Percentiles rank a stretch among this genome's conserved stretches.
Conservation (phyloP, 1,284 basidiomycete genomes). For the Heliocybe sulcata region DNA sequence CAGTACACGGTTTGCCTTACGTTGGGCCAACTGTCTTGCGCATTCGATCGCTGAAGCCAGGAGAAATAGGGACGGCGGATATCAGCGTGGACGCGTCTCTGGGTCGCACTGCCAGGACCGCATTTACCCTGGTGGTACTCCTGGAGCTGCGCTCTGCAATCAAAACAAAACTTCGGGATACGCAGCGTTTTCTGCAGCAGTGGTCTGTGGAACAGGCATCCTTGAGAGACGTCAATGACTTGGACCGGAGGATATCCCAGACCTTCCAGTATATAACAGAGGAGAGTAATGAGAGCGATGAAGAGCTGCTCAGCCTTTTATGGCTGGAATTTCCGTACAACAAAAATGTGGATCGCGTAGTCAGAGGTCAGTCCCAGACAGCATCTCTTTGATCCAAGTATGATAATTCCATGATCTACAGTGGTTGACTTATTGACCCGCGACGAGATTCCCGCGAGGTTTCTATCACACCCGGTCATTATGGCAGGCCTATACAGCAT, state of each 20-base stretch:
- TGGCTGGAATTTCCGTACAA: slow-evolving; percentile 16
- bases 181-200: slow-evolving; percentile 19
- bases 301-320: slow-evolving; percentile 16
- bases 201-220: slow-evolving; percentile 18
- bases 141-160: slow-evolving; percentile 12
- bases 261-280: not conserved
- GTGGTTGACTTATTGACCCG: not conserved
- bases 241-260: slow-evolving; percentile 14
- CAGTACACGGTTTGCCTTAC: slow-evolving; percentile 10
- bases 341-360: not conserved
- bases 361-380: slow-evolving; percentile 13
- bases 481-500: slow-evolving; percentile 28
- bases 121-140: slow-evolving; percentile 23
- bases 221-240: slow-evolving; percentile 7
- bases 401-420: not conserved
- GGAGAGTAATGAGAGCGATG: slow-evolving; percentile 9
- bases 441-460: not conserved
- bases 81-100: slow-evolving; percentile 3
- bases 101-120: slow-evolving; percentile 9
- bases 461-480: slow-evolving; percentile 32
- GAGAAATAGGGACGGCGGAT: slow-evolving; percentile 7
- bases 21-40: slow-evolving; percentile 15
- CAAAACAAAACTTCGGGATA: not conserved
- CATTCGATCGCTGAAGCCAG: slow-evolving; percentile 7
- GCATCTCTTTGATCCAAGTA: too few relatives aligned